Evolutionary conservation across 2,329 filamentous ascomycete species (phyloP), one percentile per base, ranked within the genome.

Genomic region (Fusarium duplospermum): DNA sequence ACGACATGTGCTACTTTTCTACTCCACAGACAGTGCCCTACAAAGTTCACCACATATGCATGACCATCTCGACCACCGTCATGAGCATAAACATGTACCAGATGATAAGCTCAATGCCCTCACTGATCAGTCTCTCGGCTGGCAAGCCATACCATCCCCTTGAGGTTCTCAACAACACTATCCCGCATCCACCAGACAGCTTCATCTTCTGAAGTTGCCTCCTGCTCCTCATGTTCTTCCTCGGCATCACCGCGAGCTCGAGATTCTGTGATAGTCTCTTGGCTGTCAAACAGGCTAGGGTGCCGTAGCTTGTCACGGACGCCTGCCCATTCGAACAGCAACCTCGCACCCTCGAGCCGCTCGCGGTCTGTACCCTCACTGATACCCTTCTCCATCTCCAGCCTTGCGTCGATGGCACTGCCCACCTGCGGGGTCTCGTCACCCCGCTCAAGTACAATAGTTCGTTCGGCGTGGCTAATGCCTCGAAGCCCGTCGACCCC

Each of bases 391-490:
- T 89, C 89, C 57, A 98, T 86, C 67, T 92, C 89, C 29, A 98
- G 83, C 42, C 92, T 87, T 35, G 91, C 90, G 79, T 98, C 95
- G 1, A 97, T 90, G 0, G 85, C 85, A 9, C 85, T 83, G n/a
- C 83, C 83, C 0, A 84, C 85, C 29, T 86, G 85, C 4, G 85
- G 85, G 7, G 86, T 88, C 31, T 87, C 84, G 6, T 86, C 81
- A 14, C 84, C 86, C 8, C 77, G 86, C 81, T 85, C 87, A 10
- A 94, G 84, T 4, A 94, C 87, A 27, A 91, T 84, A 1, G 87
- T 87, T 64, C 90, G 88, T 77, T 97, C 94, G 0, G 92, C 90
- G 61, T 92, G 86, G 80, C 85, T 93, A 80, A 86, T 89, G 71
- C 74, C 83, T 79, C 76, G 81, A 67, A 85, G 93, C 79, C 67